These are phyloP conservation scores for Ogataea corticis DNA, from an alignment of 805 yeast species.

Conservation along the genomic window DNA sequence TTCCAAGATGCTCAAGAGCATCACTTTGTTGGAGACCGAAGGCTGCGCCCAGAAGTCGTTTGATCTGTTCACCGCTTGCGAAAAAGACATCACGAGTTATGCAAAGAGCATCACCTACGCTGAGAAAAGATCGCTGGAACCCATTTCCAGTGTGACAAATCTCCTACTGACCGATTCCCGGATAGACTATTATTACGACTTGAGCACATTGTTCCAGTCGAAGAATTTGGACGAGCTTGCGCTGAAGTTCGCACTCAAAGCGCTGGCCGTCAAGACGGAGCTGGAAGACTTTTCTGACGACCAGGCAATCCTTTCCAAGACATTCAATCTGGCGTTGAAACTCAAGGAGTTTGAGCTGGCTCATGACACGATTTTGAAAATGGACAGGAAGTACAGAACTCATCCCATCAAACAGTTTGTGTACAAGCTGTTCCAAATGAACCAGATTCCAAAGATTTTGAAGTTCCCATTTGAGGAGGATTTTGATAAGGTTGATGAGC, in stretches of 20 bases:
- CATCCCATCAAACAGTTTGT: conserved; percentile 37
- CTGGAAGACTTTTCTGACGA: conserved; percentile 23
- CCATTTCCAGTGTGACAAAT: conserved; percentile 20
- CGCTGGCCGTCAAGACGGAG: conserved; percentile 24
- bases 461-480: conserved; percentile 46
- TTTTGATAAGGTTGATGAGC: conserved; percentile 41
- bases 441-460: conserved; percentile 40
- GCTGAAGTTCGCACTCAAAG: conserved; percentile 33
- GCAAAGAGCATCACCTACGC: conserved; percentile 16
- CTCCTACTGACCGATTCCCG: conserved; percentile 33
- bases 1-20: conserved; percentile 28
- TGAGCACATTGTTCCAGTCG: conserved; percentile 39
- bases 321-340: conserved; percentile 34
- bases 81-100: conserved; percentile 31
- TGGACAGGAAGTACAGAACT: conserved; percentile 25
- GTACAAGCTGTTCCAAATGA: conserved; percentile 38
- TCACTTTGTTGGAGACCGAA: conserved; percentile 29
- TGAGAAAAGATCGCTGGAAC: conserved; percentile 22
- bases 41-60: conserved; percentile 28
- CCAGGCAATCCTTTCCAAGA: conserved; percentile 22
- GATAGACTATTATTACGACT: conserved; percentile 39
- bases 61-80: conserved; percentile 30
- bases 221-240: conserved; percentile 35
- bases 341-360: conserved; percentile 33
- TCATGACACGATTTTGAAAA: conserved; percentile 29